Evolutionary conservation across 495 filamentous ascomycete genomes (phyloP).

Genomic region (Viridothelium virens): DNA sequence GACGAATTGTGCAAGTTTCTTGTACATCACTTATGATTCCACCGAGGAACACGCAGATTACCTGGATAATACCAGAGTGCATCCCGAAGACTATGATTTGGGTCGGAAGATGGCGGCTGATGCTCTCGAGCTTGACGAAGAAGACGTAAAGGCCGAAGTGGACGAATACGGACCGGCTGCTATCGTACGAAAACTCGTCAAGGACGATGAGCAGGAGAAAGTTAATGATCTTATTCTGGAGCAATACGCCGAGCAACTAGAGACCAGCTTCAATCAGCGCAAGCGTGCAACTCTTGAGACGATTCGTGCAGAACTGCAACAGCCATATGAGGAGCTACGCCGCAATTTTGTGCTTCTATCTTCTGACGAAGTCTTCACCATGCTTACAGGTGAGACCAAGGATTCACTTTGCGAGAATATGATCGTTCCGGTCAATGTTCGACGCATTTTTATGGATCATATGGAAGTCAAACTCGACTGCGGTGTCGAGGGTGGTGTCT

Average conservation of each 20-base stretch:
- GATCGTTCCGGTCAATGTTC: conserved; percentile 83
- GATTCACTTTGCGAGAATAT: conserved; percentile 78
- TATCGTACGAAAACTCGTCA: conserved; percentile 84
- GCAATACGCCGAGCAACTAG: conserved; percentile 92
- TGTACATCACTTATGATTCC: conserved; percentile 78
- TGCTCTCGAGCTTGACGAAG: conserved; percentile 90
- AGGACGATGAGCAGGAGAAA: conserved; percentile 83
- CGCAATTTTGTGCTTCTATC: conserved; percentile 64
- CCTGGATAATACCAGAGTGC: conserved; percentile 90
- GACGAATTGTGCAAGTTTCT: conserved; percentile 93
- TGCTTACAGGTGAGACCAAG: conserved; percentile 87
- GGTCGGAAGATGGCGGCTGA: conserved; percentile 97
- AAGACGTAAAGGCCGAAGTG: conserved; percentile 90
- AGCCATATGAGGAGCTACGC: conserved; percentile 89
- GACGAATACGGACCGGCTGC: conserved; percentile 81
- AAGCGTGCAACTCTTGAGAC: conserved; percentile 96
- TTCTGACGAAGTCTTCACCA: conserved; percentile 84
- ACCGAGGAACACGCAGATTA: conserved; percentile 76
- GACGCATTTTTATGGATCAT: conserved; percentile 81
- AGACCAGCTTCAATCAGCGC: conserved; percentile 82
- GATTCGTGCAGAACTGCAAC: conserved; percentile 84
- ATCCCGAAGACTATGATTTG: conserved; percentile 96
- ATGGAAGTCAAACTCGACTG: conserved; percentile 89
- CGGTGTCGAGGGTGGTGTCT: conserved; percentile 81
- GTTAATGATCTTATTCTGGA: conserved; percentile 95